These are phyloP conservation scores for Coniochaeta pulveracea DNA, from an alignment of 2,329 filamentous ascomycete genomes.

Conservation along the genomic window DNA sequence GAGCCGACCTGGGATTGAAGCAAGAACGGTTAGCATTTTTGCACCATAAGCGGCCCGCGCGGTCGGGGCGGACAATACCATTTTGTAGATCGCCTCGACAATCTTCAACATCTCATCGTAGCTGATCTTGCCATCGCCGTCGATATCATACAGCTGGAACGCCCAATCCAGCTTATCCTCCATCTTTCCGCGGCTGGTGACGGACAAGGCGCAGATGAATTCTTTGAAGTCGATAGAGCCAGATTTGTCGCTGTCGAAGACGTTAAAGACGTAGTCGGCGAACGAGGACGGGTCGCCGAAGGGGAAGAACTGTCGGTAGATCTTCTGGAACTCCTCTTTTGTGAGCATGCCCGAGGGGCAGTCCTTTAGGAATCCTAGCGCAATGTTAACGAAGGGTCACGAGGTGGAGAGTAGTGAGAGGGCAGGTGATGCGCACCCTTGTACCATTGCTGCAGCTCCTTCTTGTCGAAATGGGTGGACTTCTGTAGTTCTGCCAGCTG, in stretches of 20 bases:
- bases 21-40: not conserved
- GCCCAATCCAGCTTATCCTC: constrained; percentile 99
- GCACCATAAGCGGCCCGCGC: not conserved
- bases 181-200: constrained; percentile 96
- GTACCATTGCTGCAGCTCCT: constrained; percentile 99
- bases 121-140: constrained; percentile 96
- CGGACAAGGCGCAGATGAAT: constrained; percentile 95
- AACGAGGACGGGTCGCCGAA: constrained; percentile 96
- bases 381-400: no score
- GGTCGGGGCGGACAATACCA: constrained; percentile 47
- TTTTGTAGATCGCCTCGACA: constrained; percentile 99
- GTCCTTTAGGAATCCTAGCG: constrained; percentile 93
- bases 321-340: constrained; percentile 99
- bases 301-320: constrained; percentile 98
- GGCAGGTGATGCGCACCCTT: constrained; percentile 56
- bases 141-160: constrained; percentile 98
- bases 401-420: constrained; percentile 3
- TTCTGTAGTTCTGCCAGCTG: constrained; percentile 93
- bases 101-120: constrained; percentile 99
- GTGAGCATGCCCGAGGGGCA: constrained; percentile 94
- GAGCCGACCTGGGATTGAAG: constrained; percentile 63
- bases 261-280: constrained; percentile 98
- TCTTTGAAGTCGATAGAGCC: constrained; percentile 99
- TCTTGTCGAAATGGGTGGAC: constrained; percentile 98
- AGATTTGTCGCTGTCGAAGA: constrained; percentile 95